Evolutionary conservation across 257 asterid genomes (phyloP).

Genomic region (Nicotiana attenuata): DNA sequence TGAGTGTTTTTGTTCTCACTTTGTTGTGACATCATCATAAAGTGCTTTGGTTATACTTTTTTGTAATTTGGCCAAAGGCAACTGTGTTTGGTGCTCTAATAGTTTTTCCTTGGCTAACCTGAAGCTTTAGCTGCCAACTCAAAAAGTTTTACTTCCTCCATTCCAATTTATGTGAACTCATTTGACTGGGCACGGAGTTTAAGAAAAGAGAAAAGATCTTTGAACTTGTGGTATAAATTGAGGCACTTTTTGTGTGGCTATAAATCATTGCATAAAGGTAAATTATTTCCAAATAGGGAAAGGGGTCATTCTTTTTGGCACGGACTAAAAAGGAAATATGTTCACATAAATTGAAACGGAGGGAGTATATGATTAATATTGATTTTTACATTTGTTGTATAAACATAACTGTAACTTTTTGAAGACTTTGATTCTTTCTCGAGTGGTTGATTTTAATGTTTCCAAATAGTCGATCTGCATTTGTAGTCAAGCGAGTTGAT

Average conservation of each 20-base stretch:
- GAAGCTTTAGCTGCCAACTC: not conserved
- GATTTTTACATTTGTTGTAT: not conserved
- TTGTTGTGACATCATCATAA: not conserved
- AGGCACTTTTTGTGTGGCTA: too few species aligned
- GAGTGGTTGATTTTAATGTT: not conserved
- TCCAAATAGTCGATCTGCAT: not conserved
- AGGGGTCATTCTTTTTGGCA: too few species aligned
- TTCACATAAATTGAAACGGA: too few species aligned
- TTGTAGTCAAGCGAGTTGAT: not conserved
- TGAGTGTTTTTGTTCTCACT: not conserved
- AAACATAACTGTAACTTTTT: not conserved
- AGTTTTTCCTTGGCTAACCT: not conserved
- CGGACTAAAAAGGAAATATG: too few species aligned
- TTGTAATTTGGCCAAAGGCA: not conserved
- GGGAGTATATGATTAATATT: not conserved
- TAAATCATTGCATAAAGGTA: too few species aligned
- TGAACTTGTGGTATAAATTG: too few species aligned
- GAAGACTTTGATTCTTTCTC: not conserved
- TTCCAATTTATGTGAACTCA: too few species aligned
- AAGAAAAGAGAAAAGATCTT: too few species aligned
- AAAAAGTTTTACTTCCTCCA: too few species aligned
- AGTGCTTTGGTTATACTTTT: not conserved
- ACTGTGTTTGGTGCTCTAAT: not conserved
- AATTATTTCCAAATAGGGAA: too few species aligned
- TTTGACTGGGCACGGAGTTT: too few species aligned